phyloP scores from a whole-genome alignment of 805 yeast genomes.

The Monosporozyma unispora region DNA sequence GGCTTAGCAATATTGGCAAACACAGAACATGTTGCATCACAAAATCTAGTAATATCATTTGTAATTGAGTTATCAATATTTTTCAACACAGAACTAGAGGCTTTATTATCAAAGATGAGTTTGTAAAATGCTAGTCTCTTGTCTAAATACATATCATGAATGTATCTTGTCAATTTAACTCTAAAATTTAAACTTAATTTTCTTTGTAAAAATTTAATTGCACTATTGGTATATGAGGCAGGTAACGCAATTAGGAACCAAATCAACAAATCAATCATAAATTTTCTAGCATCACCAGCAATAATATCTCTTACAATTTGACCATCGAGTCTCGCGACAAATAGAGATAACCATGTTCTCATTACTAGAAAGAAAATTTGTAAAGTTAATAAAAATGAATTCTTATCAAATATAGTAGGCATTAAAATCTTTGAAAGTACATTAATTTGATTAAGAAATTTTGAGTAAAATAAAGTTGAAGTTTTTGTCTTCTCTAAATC shows the following conservation, averaged over 20 bases:
- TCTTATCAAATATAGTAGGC: conserved; percentile 64
- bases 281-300: conserved; percentile 67
- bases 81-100: conserved; percentile 37
- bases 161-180: conserved; percentile 71
- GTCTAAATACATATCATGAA: conserved; percentile 85
- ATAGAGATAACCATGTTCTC: conserved; percentile 78
- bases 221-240: conserved; percentile 85
- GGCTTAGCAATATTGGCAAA: conserved; percentile 91
- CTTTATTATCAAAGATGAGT: conserved; percentile 48
- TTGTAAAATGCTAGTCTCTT: conserved; percentile 76
- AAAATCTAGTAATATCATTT: conserved; percentile 71
- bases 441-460: conserved; percentile 60
- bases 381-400: conserved; percentile 52
- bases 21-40: conserved; percentile 70
- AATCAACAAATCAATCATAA: conserved; percentile 65
- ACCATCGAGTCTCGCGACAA: conserved; percentile 86
- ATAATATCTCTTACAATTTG: conserved; percentile 84
- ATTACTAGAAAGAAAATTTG: conserved; percentile 69
- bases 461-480: conserved; percentile 40
- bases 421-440: conserved; percentile 75
- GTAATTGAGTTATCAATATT: conserved; percentile 78
- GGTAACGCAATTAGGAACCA: conserved; percentile 92
- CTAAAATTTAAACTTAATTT: conserved; percentile 76
- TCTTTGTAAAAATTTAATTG: conserved; percentile 71
- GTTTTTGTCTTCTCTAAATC: conserved; percentile 17